Base-by-base conservation (phyloP, 2,329 filamentous ascomycete species). In the Gyromitra esculenta region DNA sequence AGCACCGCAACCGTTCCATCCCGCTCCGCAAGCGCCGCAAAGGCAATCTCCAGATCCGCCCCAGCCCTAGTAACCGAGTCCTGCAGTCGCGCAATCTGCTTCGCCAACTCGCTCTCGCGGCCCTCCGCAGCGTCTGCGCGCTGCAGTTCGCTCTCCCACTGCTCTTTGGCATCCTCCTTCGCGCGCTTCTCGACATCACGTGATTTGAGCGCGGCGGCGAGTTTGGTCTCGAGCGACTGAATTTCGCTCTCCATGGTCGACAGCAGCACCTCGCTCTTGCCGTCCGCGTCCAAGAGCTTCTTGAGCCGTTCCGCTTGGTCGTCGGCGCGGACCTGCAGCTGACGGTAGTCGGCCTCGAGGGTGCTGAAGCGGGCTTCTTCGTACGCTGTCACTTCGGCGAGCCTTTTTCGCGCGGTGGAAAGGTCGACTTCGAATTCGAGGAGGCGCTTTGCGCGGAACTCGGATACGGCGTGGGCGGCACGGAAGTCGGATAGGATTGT, bases 401-500 rank as follows among this genome's bases (percentile, higher is more conserved):
- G 43, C 9, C 39, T 21, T 15, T 48, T n/a, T 13, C 39, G 37
- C 5, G 35, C 11, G 13, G 39, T 13, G 25, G 5, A 37, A 25
- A 15, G 13, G 60, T 43, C 39, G 60, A 15, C 11, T 41, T 56
- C 31, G 18, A 39, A n/a, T 21, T 18, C 54, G n/a, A 43, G 39
- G 39, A 73, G 48, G 50, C 21, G 57, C 3, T 6, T 11, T 1
- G 15, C 31, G 62, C 43, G 50, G 41, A 5, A 39, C 6, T 39
- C 62, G 25, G 54, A 21, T 39, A 67, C 43, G n/a, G 62, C 52
- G 60, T 37, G 9, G 18, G 52, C 31, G 41, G 41, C 2, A 37
- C 52, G 60, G 39, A 66, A 65, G 39, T 73, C 70, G n/a, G 9
- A 11, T 25, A 73, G 7, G 62, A 71, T 18, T 7, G n/a, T n/a